A percentile compares a stretch with the other conserved stretches of the same genome.
These are phyloP conservation scores for Neofusicoccum umdonicola DNA, from an alignment of 2,329 filamentous ascomycete species.

Conservation along the genomic window DNA sequence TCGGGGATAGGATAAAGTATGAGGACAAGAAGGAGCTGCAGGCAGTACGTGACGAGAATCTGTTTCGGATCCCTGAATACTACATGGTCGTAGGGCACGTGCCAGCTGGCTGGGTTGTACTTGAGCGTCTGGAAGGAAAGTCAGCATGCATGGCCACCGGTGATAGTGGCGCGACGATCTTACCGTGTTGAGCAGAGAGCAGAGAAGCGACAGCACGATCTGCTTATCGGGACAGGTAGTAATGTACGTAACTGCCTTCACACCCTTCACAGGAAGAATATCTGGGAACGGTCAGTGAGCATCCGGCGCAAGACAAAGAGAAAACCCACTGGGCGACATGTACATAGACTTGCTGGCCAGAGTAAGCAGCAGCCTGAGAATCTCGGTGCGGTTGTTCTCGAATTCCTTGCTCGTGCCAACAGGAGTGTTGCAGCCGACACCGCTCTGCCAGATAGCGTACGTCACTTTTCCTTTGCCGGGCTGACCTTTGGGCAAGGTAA, in stretches of 20 bases:
- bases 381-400: conserved; percentile 89
- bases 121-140: conserved; percentile 69
- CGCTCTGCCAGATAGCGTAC: conserved; percentile 97
- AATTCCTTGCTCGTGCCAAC: conserved; percentile 86
- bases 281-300: conserved; percentile 34
- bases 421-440: conserved; percentile 89
- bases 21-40: conserved; percentile 84
- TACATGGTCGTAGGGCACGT: conserved; percentile 88
- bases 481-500: conserved; percentile 75
- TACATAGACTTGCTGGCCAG: conserved; percentile 93
- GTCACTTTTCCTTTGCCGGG: conserved; percentile 76
- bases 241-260: conserved; percentile 82
- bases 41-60: conserved; percentile 82
- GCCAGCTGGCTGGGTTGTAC: conserved; percentile 92
- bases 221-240: conserved; percentile 88
- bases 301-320: background rate
- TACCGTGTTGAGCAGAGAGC: conserved; percentile 91
- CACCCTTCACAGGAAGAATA: conserved; percentile 75
- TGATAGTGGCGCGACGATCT: conserved; percentile 31
- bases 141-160: background rate
- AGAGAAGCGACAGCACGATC: conserved; percentile 82
- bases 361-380: conserved; percentile 80
- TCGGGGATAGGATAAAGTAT: conserved; percentile 88
- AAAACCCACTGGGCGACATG: conserved; percentile 65
- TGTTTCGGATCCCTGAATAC: conserved; percentile 90